Conservation (phyloP, 306 rosid genomes). For the Sechiopsis laciniata region DNA sequence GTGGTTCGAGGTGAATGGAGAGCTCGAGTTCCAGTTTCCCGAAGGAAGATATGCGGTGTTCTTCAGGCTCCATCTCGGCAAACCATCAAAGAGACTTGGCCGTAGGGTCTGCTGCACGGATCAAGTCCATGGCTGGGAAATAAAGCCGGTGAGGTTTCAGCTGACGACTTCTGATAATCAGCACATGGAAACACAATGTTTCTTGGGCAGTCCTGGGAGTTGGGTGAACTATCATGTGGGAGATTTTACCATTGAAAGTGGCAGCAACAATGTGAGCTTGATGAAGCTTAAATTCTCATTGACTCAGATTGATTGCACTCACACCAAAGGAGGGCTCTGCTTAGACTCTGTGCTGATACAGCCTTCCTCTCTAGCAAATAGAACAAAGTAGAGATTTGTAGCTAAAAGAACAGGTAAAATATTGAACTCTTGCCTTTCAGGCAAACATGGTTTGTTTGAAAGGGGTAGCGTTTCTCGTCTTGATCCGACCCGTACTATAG, state of each 20-base stretch:
- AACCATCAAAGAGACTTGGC: constrained; percentile 57
- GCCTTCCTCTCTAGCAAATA: constrained; percentile 28
- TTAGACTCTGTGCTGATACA: constrained; percentile 64
- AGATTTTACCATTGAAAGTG: constrained; percentile 48
- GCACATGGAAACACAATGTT: constrained; percentile 39
- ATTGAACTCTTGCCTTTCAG: not conserved
- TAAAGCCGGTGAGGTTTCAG: constrained; percentile 66
- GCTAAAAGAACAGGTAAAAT: not conserved
- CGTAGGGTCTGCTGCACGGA: constrained; percentile 59
- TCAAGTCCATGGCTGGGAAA: constrained; percentile 76
- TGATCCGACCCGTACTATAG: not conserved
- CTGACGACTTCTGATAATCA: constrained; percentile 69
- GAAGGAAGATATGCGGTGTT: constrained; percentile 51
- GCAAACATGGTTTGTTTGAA: not conserved
- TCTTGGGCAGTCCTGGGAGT: constrained; percentile 58
- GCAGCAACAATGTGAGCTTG: constrained; percentile 26
- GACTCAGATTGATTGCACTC: constrained; percentile 86
- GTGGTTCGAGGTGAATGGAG: constrained; percentile 90
- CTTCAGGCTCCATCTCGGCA: constrained; percentile 76
- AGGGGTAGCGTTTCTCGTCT: not conserved
- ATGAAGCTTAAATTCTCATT: constrained; percentile 63
- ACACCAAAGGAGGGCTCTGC: constrained; percentile 87
- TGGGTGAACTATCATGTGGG: constrained; percentile 73
- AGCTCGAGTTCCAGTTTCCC: constrained; percentile 72
- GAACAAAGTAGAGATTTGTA: constrained; percentile 12